phyloP scores from a whole-genome alignment of 805 yeast genomes.

The Candida palmyrensis region DNA sequence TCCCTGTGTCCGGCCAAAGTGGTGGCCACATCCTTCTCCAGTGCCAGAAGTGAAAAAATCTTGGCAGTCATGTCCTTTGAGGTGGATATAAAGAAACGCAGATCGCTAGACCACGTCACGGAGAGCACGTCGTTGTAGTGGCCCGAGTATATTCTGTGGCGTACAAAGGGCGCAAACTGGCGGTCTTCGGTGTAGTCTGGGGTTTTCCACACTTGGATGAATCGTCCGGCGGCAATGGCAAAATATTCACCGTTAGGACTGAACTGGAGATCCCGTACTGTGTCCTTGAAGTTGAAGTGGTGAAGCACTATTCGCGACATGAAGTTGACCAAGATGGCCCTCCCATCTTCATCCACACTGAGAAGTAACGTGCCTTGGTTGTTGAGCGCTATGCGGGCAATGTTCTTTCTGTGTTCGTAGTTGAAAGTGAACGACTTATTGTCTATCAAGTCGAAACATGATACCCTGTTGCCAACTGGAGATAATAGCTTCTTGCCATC shows the following conservation, averaged over 20 bases:
- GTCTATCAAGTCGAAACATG: conserved; percentile 80
- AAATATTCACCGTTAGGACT: conserved; percentile 85
- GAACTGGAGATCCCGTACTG: conserved; percentile 69
- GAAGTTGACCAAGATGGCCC: conserved; percentile 88
- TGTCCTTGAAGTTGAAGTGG: conserved; percentile 87
- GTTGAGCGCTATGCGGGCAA: conserved; percentile 75
- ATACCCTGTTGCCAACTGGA: conserved; percentile 93
- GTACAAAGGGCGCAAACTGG: conserved; percentile 93
- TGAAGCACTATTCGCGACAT: conserved; percentile 79
- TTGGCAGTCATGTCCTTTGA: conserved; percentile 89
- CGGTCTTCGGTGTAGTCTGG: conserved; percentile 77
- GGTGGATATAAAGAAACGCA: conserved; percentile 79
- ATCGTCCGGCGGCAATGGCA: conserved; percentile 79
- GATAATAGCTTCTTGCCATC: conserved; percentile 82
- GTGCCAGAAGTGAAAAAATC: conserved; percentile 69
- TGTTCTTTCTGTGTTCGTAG: conserved; percentile 87
- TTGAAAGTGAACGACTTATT: conserved; percentile 84
- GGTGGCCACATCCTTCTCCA: conserved; percentile 68
- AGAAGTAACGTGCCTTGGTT: conserved; percentile 74
- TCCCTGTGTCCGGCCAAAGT: conserved; percentile 92
- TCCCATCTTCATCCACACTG: conserved; percentile 85
- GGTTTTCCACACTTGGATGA: conserved; percentile 90
- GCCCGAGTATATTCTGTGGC: conserved; percentile 87
- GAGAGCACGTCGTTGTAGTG: conserved; percentile 80
- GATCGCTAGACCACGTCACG: conserved; percentile 85